Conservation (phyloP, 2,329 filamentous ascomycete species). For the Nannizzia gypsea region DNA sequence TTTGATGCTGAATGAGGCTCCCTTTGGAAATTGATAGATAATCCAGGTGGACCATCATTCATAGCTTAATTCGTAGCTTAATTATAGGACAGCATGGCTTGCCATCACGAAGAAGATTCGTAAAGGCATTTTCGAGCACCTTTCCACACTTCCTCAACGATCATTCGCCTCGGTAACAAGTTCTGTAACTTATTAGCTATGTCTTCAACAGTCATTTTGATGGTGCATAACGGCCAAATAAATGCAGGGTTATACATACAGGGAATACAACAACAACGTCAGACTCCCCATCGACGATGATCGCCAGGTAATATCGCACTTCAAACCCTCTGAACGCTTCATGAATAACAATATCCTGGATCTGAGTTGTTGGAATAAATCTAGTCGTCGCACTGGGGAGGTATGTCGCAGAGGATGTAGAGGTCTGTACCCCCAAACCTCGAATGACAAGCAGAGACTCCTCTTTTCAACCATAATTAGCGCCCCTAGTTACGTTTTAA, state of each 20-base stretch:
- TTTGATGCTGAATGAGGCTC: neutral
- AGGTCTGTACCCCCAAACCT: constrained; percentile 82
- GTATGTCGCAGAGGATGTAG: constrained; percentile 56
- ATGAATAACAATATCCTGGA: constrained; percentile 87
- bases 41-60: neutral
- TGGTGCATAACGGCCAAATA: neutral
- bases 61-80: neutral
- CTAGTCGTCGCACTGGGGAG: constrained; percentile 51
- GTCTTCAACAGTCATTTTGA: neutral
- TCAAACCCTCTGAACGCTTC: constrained; percentile 91
- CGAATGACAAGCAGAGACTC: constrained; percentile 83
- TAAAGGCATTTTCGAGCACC: constrained; percentile 73
- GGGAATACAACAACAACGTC: constrained; percentile 94
- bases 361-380: constrained; percentile 82
- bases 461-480: constrained; percentile 35
- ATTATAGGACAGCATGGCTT: neutral
- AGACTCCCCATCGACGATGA: constrained; percentile 79
- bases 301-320: constrained; percentile 76
- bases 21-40: neutral
- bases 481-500: constrained; percentile 12
- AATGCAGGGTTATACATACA: constrained; percentile 29
- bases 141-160: constrained; percentile 84
- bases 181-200: constrained; percentile 29
- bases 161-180: constrained; percentile 58
- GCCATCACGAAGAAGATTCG: constrained; percentile 45